These are phyloP conservation scores for Lasiodiplodia sp. DNA, from an alignment of 2,329 filamentous ascomycete genomes.

Conservation along the genomic window DNA sequence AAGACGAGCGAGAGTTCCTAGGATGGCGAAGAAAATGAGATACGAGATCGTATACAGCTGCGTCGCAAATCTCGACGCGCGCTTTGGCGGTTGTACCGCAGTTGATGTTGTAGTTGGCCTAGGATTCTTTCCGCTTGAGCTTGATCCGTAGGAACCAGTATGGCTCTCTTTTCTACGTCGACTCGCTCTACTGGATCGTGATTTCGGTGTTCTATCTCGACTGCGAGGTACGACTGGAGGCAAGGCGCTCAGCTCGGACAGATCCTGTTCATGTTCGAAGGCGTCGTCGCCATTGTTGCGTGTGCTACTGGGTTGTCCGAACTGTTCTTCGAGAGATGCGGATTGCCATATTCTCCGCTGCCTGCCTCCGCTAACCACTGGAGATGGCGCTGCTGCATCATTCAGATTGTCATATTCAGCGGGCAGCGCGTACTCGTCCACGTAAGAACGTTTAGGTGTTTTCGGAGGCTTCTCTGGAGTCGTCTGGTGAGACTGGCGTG, in stretches of 20 bases:
- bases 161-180: slow-evolving; percentile 5
- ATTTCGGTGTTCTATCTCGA: slow-evolving; percentile 15
- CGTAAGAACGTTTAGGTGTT: background rate
- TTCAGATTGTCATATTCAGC: slow-evolving; percentile 34
- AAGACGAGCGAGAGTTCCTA: slow-evolving; percentile 83
- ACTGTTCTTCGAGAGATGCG: slow-evolving; percentile 51
- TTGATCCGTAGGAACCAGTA: background rate
- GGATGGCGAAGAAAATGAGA: slow-evolving; percentile 82
- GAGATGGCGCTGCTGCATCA: slow-evolving; percentile 29
- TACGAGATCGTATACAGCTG: slow-evolving; percentile 74
- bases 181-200: background rate
- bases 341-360: slow-evolving; percentile 36
- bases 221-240: slow-evolving; percentile 23
- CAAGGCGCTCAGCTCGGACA: slow-evolving; percentile 25
- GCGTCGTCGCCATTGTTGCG: background rate
- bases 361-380: slow-evolving; percentile 21
- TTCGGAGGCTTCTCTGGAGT: background rate
- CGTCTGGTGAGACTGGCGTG: background rate
- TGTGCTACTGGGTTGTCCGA: slow-evolving; percentile 33
- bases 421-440: slow-evolving; percentile 34
- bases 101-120: background rate
- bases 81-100: background rate
- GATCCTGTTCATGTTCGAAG: slow-evolving; percentile 9
- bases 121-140: background rate
- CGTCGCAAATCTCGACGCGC: slow-evolving; percentile 43